A percentile compares a stretch with the other conserved stretches of the same genome.
Evolutionary conservation across 2,329 filamentous ascomycete species (phyloP).

Genomic region (Bisporella sp.): DNA sequence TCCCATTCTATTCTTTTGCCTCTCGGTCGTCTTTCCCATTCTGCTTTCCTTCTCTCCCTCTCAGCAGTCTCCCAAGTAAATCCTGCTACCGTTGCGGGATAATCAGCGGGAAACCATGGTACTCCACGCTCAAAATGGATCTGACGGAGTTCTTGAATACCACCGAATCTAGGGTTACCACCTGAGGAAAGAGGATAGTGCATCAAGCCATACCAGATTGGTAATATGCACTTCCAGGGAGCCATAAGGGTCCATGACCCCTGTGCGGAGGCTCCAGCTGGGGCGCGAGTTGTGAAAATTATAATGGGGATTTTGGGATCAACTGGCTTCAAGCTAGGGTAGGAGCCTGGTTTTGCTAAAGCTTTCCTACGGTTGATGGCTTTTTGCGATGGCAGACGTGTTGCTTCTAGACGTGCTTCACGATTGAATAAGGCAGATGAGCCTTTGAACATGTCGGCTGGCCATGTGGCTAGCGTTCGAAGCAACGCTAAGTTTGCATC

Average conservation of each 20-base stretch:
- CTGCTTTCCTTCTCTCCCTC: slow-evolving; percentile 47
- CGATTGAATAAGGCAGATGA: slow-evolving; percentile 60
- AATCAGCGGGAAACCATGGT: slow-evolving; percentile 85
- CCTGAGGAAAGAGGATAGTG: slow-evolving; percentile 75
- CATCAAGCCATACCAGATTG: slow-evolving; percentile 81
- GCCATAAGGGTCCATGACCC: slow-evolving; percentile 78
- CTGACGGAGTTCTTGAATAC: slow-evolving; percentile 72
- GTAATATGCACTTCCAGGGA: slow-evolving; percentile 82
- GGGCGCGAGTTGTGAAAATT: slow-evolving; percentile 53
- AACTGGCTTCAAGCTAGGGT: slow-evolving; percentile 45
- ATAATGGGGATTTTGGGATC: slow-evolving; percentile 77
- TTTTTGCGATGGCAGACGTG: slow-evolving; percentile 66
- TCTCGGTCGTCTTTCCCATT: slow-evolving; percentile 74
- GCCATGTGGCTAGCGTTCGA: slow-evolving; percentile 60
- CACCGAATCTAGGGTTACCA: slow-evolving; percentile 75
- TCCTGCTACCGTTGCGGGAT: slow-evolving; percentile 71
- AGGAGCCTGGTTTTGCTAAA: slow-evolving; percentile 52
- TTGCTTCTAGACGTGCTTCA: slow-evolving; percentile 55
- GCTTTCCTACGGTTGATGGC: slow-evolving; percentile 72
- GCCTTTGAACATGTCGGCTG: slow-evolving; percentile 45
- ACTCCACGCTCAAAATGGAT: slow-evolving; percentile 70
- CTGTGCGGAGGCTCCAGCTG: slow-evolving; percentile 42
- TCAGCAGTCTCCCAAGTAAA: slow-evolving; percentile 69
- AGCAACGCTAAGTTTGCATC: slow-evolving; percentile 39
- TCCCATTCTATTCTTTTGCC: slow-evolving; percentile 74